A percentile compares a stretch with the other conserved stretches of the same genome.
These are phyloP conservation scores for Tephrocybe sp. DNA, from an alignment of 768 basidiomycete species.

Conservation along the genomic window DNA sequence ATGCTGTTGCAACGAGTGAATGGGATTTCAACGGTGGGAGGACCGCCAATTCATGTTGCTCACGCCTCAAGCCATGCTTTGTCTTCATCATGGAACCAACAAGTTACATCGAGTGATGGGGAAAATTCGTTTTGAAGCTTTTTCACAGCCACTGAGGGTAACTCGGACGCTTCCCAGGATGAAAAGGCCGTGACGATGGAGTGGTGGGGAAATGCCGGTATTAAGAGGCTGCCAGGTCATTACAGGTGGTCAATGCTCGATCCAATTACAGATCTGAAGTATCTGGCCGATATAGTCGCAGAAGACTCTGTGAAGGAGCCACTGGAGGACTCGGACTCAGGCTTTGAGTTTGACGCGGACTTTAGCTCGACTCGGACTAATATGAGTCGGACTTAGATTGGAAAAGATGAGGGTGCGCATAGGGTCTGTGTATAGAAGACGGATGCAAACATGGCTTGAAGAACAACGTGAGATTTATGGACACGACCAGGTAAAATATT, in stretches of 20 bases:
- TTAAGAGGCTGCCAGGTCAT: slow-evolving; percentile 7
- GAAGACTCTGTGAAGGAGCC: not conserved
- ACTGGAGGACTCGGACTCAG: no score
- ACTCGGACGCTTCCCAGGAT: not conserved
- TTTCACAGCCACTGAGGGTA: not conserved
- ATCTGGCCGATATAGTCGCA: slow-evolving; percentile 3
- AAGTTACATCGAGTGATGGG: not conserved
- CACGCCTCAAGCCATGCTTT: slow-evolving; percentile 8
- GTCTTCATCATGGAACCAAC: slow-evolving; percentile 5
- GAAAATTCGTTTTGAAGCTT: slow-evolving; percentile 4
- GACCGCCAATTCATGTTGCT: slow-evolving; percentile 10
- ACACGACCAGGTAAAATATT: no score
- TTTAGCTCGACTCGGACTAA: not conserved
- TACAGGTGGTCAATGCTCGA: slow-evolving; percentile 3
- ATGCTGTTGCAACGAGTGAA: not conserved
- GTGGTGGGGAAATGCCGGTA: slow-evolving; percentile 13
- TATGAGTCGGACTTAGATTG: not conserved
- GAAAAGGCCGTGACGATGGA: slow-evolving; percentile 5
- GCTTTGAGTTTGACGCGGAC: no score
- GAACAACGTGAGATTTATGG: slow-evolving; percentile 9
- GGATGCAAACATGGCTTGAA: slow-evolving; percentile 8
- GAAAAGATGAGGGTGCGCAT: not conserved
- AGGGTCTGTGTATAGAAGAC: slow-evolving; percentile 3
- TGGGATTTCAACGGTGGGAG: slow-evolving; percentile 6
- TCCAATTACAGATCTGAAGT: slow-evolving; percentile 2